Evolutionary conservation across 768 basidiomycete species (phyloP), one percentile per base, ranked within the genome.

Genomic region (Dacryopinax spathularia): DNA sequence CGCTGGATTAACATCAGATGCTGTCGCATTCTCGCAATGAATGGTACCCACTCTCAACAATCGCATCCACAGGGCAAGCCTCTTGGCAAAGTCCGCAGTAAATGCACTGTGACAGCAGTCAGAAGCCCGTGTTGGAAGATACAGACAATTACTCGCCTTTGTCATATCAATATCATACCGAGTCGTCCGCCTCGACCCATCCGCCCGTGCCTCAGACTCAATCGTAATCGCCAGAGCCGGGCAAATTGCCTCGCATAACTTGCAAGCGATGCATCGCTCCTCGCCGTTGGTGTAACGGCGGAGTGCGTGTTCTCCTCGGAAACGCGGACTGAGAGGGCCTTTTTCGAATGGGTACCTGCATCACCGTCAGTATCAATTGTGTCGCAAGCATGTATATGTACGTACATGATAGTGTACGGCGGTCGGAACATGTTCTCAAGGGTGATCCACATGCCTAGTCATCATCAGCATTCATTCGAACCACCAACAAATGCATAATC

Each of bases 141-240:
- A 1, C n/a, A 37, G 1, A 13, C 35, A 41, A 22, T 1, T 25
- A 62, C 66, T 18, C 37, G 70, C 71, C 68, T 79, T 98, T 65
- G 96, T 99, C 96, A 99, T 99, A 75, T 99, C 96, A 70, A 98
- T 93, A 77, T 98, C 96, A 70, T 98, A 99, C 85, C 91, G 90
- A 33, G 96, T 98, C 64, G 96, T 99, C 77, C 91, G 83, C 72
- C 96, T 83, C 62, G 91, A 94, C 43, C 96, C 96, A 73, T 99
- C 96, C 75, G 85, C 79, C 67, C 96, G 87, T 63, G 93, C 85
- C 76, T 99, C 96, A 65, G 92, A 95, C 77, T 99, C 96, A 68
- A 99, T 99, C 27, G 96, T 98, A 73, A 99, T 99, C 31, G 96
- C 96, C 74, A 97, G 96, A 29, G 96, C 96, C 34, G 96, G 96